These are phyloP conservation scores for Chlorella sp. DNA, from an alignment of 139 green algal genomes.

Conservation along the genomic window DNA sequence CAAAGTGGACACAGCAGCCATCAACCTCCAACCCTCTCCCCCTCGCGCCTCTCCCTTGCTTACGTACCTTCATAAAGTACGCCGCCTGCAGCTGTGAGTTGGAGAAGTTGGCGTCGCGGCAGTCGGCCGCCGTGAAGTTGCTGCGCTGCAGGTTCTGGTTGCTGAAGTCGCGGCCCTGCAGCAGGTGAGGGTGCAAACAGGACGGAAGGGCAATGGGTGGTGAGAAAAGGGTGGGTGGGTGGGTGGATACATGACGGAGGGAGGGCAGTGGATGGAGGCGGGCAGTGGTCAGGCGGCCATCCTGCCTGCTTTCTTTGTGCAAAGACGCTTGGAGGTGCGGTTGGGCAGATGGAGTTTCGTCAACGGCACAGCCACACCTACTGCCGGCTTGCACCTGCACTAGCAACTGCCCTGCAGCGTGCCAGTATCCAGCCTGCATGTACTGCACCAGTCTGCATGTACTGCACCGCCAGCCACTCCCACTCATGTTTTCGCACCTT, in stretches of 20 bases:
- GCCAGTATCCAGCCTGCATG: not conserved
- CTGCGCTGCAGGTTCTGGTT: slow-evolving; percentile 74
- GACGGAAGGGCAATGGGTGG: not conserved
- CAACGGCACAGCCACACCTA: no score
- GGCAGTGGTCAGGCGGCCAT: no score
- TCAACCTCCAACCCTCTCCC: not conserved
- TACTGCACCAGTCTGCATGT: not conserved
- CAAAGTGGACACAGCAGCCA: no score
- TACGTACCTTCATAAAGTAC: slow-evolving; percentile 81
- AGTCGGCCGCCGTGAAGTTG: slow-evolving; percentile 90
- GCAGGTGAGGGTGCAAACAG: no score
- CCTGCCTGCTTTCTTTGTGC: no score
- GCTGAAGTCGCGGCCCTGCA: slow-evolving; percentile 33
- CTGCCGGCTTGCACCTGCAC: no score
- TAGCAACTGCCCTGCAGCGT: no score
- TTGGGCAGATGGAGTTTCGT: no score
- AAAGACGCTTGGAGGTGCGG: no score
- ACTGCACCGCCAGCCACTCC: no score
- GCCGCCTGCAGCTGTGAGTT: slow-evolving; percentile 43
- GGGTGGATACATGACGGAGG: not conserved
- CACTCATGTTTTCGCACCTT: no score
- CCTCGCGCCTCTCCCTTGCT: not conserved
- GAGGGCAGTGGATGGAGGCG: no score
- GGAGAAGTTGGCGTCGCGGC: slow-evolving; percentile 50
- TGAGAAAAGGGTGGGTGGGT: not conserved